Conservation (phyloP, 768 basidiomycete species). For the Cubamyces sp. region DNA sequence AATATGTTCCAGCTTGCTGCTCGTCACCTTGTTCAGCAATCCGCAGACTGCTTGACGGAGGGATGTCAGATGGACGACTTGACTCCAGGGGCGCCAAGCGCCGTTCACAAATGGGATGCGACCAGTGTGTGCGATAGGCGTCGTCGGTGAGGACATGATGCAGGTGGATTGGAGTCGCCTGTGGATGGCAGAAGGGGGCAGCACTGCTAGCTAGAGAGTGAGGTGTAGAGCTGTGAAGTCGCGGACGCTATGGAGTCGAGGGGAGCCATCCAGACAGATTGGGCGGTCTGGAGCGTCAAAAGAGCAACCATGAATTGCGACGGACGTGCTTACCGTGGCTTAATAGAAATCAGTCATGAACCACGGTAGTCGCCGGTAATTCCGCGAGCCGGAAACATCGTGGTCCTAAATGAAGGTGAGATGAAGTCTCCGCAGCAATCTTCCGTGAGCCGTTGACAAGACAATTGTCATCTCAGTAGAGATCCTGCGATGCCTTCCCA, state of each 20-base stretch:
- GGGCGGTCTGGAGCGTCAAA: too few relatives aligned
- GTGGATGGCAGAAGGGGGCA: too few relatives aligned
- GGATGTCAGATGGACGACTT: conserved; percentile 38
- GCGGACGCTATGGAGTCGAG: too few relatives aligned
- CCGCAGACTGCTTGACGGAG: conserved; percentile 57
- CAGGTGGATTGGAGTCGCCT: too few relatives aligned
- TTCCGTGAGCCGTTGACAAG: background rate
- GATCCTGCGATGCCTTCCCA: too few relatives aligned
- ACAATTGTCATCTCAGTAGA: too few relatives aligned
- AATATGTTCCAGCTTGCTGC: conserved; percentile 54
- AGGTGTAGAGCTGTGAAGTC: too few relatives aligned
- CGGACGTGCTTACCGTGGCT: conserved; percentile 3
- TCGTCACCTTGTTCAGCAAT: conserved; percentile 61
- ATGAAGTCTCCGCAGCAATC: conserved; percentile 15
- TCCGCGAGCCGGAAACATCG: background rate
- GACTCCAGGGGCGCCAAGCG: conserved; percentile 34
- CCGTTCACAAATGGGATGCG: background rate
- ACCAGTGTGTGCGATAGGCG: background rate
- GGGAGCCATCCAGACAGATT: too few relatives aligned
- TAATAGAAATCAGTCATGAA: conserved; percentile 10
- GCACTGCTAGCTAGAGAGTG: too few relatives aligned
- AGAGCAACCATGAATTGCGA: too few relatives aligned
- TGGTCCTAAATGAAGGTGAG: conserved; percentile 4
- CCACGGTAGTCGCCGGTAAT: conserved; percentile 4
- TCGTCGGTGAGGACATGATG: conserved; percentile 13